Evolutionary conservation across 208 protist genomes (phyloP).

Genomic region (Crithidia mellificae): DNA sequence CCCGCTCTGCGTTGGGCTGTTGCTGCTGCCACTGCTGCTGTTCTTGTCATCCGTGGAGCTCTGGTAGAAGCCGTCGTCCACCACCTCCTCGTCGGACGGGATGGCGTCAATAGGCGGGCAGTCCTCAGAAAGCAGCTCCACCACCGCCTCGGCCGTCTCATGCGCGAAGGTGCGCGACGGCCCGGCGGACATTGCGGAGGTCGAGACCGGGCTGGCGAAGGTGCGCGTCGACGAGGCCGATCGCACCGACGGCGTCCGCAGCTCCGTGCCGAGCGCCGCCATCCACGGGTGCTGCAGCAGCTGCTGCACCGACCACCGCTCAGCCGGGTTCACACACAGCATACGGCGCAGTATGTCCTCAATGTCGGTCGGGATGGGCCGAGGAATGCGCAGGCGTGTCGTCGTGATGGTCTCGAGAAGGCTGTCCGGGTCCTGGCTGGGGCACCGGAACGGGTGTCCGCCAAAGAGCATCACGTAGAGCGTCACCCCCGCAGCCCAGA

Average conservation of each 20-base stretch:
- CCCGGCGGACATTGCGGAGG: background rate
- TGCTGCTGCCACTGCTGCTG: constrained; percentile 16
- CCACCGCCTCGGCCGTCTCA: constrained; percentile 1
- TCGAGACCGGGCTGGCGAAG: background rate
- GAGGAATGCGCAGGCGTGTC: constrained; percentile 63
- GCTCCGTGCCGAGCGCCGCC: constrained; percentile 10
- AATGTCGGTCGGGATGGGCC: constrained; percentile 40
- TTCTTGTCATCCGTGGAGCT: constrained; percentile 9
- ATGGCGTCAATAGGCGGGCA: constrained; percentile 23
- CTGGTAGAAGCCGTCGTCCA: constrained; percentile 38
- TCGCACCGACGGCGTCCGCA: constrained; percentile 8
- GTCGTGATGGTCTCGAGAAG: constrained; percentile 61
- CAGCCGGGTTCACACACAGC: constrained; percentile 63
- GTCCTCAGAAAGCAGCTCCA: constrained; percentile 20
- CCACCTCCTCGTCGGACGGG: constrained; percentile 30
- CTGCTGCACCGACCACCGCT: constrained; percentile 81
- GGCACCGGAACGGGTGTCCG: constrained; percentile 91
- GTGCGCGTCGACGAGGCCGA: background rate
- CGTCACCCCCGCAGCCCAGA: constrained; percentile 89
- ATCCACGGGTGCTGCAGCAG: constrained; percentile 80
- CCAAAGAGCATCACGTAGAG: constrained; percentile 92
- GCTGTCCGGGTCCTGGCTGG: constrained; percentile 40
- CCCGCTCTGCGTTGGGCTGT: background rate
- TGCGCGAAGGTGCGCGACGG: background rate
- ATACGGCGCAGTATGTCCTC: constrained; percentile 75